Percentiles rank a stretch among this genome's conserved stretches.
phyloP scores from a whole-genome alignment of 768 basidiomycete species.

The Paxillus rubicundulus region DNA sequence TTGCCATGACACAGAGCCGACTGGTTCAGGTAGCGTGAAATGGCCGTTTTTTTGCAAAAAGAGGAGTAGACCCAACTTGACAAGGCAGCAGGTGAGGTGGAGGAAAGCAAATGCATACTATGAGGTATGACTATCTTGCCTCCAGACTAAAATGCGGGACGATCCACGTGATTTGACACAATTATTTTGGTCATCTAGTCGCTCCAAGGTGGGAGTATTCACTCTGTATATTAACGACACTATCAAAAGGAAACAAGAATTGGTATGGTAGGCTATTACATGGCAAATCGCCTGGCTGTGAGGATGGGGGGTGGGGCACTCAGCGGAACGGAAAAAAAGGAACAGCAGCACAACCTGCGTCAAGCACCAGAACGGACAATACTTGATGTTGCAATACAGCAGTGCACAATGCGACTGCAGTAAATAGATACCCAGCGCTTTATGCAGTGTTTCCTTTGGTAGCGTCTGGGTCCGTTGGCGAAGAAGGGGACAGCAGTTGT shows the following conservation, averaged over 20 bases:
- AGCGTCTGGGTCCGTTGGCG: constrained; percentile 8
- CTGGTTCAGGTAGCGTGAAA: constrained; percentile 28
- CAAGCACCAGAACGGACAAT: constrained; percentile 8
- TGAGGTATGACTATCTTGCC: no score
- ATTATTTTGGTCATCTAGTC: no score
- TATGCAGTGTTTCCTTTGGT: constrained; percentile 7
- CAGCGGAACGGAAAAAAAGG: constrained; percentile 6
- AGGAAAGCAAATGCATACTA: constrained; percentile 26
- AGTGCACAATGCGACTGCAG: constrained; percentile 2
- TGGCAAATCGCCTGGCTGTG: constrained; percentile 11
- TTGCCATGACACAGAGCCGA: constrained; percentile 18
- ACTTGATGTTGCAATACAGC: constrained; percentile 5
- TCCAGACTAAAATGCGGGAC: no score
- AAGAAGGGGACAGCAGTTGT: constrained; percentile 13
- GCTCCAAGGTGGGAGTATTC: no score
- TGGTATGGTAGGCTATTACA: constrained; percentile 1
- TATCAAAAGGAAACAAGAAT: constrained; percentile 1
- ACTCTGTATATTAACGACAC: constrained; percentile 10
- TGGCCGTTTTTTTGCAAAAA: constrained; percentile 18
- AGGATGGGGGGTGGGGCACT: constrained; percentile 29
- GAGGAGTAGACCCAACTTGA: constrained; percentile 13
- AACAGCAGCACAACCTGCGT: neutral
- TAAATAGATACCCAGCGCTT: constrained; percentile 3
- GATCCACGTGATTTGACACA: constrained; percentile 15
- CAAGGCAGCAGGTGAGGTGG: neutral